Percentiles rank a stretch among this genome's conserved stretches.
Evolutionary conservation across 78 protist species (phyloP).

Genomic region (Dictyostelium brefeldianum): DNA sequence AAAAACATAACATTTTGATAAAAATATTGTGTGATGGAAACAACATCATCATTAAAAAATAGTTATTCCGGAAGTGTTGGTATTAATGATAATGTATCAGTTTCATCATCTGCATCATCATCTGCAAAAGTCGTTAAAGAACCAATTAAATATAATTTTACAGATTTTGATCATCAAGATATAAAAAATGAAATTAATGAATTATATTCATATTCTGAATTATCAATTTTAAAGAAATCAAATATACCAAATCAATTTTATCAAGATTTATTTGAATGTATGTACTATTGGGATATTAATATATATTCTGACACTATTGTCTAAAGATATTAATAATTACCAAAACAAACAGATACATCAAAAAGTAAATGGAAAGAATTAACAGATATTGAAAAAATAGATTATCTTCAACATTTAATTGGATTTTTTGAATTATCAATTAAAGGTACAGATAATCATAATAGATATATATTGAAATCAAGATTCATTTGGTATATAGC

Average conservation of each 20-base stretch:
- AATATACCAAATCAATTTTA: conserved; percentile 26
- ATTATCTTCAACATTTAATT: conserved; percentile 29
- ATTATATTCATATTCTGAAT: conserved; percentile 61
- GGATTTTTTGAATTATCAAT: conserved; percentile 32
- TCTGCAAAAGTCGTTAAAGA: background rate
- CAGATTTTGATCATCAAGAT: conserved; percentile 23
- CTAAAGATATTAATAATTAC: background rate
- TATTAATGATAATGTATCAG: background rate
- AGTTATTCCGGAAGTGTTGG: no score
- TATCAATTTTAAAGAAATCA: conserved; percentile 19
- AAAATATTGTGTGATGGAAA: no score
- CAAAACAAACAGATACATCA: conserved; percentile 20
- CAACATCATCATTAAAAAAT: no score
- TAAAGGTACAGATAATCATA: background rate
- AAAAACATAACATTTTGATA: no score
- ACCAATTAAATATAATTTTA: conserved; percentile 2
- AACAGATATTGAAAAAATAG: conserved; percentile 15
- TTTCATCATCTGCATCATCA: conserved; percentile 5
- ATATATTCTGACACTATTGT: background rate
- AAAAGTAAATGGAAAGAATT: conserved; percentile 45
- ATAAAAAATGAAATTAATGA: conserved; percentile 48
- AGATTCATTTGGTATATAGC: conserved; percentile 59
- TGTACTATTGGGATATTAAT: background rate
- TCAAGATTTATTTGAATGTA: conserved; percentile 14
- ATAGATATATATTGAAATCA: conserved; percentile 34